These are phyloP conservation scores for Zygosaccharomyces rouxii DNA, from an alignment of 805 yeast species.

Conservation along the genomic window DNA sequence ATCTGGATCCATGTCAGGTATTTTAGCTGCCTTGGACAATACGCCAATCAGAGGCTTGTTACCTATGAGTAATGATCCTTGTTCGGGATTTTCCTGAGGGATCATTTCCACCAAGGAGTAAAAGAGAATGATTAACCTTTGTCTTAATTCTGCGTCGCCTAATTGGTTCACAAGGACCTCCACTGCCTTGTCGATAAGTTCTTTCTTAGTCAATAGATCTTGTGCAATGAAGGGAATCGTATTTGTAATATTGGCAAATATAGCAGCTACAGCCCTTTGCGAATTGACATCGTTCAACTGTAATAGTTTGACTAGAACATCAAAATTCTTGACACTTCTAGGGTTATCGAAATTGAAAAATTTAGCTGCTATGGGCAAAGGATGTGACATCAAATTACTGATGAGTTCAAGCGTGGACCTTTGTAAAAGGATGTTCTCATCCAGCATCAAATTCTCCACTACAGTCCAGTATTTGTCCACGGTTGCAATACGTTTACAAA, in stretches of 20 bases:
- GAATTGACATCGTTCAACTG: constrained; percentile 39
- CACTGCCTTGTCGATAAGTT: constrained; percentile 26
- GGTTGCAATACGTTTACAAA: constrained; percentile 29
- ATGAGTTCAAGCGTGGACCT: constrained; percentile 59
- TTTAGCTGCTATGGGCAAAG: constrained; percentile 41
- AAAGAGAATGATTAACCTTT: constrained; percentile 34
- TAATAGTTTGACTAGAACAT: constrained; percentile 39
- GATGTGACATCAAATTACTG: constrained; percentile 50
- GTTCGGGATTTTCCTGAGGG: constrained; percentile 11
- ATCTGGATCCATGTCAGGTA: constrained; percentile 17
- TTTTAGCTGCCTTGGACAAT: constrained; percentile 16
- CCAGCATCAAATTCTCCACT: constrained; percentile 42
- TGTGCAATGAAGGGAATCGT: constrained; percentile 36
- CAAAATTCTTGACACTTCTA: constrained; percentile 39
- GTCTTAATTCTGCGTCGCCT: constrained; percentile 31
- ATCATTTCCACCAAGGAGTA: constrained; percentile 27
- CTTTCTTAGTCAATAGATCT: constrained; percentile 26
- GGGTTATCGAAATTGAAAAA: constrained; percentile 51
- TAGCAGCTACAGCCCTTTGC: constrained; percentile 40
- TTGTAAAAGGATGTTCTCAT: constrained; percentile 48
- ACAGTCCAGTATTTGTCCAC: constrained; percentile 42
- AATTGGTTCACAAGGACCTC: constrained; percentile 28
- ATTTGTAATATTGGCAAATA: constrained; percentile 35
- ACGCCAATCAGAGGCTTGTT: constrained; percentile 14
- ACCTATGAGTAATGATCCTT: constrained; percentile 6